Evolutionary conservation across 192 early-diverging fungal species (phyloP).

Genomic region (Backusella morwellensis): DNA sequence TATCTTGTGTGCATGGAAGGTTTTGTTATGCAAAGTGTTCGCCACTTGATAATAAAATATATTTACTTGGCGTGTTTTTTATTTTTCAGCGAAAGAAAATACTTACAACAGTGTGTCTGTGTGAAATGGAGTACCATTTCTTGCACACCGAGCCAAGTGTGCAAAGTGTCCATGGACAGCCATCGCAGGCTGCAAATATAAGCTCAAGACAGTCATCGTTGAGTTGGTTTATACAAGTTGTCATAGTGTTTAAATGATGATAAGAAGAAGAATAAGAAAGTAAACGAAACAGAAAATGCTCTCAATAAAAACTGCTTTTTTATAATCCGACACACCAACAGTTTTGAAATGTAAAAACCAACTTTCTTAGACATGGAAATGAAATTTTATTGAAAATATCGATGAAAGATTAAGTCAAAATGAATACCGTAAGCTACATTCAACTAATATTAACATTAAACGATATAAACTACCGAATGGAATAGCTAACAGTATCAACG

Average conservation of each 20-base stretch:
- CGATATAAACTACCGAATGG: no score
- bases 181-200: neutral
- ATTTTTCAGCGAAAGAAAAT: neutral
- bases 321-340: neutral
- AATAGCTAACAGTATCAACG: no score
- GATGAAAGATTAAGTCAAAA: no score
- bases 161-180: conserved; percentile 8
- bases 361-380: no score
- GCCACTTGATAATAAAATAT: neutral
- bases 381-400: no score
- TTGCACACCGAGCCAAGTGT: neutral
- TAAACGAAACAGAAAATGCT: neutral
- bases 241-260: neutral
- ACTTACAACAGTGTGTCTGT: conserved; percentile 5
- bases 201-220: conserved; percentile 8
- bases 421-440: no score
- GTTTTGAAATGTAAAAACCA: neutral
- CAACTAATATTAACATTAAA: no score
- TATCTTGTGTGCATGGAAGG: neutral
- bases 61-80: neutral
- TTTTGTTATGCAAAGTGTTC: neutral
- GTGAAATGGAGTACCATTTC: conserved; percentile 10
- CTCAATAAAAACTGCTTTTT: neutral
- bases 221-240: neutral
- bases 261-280: neutral